Evolutionary conservation across 768 basidiomycete species (phyloP).

Genomic region (Dacryopinax spathularia): DNA sequence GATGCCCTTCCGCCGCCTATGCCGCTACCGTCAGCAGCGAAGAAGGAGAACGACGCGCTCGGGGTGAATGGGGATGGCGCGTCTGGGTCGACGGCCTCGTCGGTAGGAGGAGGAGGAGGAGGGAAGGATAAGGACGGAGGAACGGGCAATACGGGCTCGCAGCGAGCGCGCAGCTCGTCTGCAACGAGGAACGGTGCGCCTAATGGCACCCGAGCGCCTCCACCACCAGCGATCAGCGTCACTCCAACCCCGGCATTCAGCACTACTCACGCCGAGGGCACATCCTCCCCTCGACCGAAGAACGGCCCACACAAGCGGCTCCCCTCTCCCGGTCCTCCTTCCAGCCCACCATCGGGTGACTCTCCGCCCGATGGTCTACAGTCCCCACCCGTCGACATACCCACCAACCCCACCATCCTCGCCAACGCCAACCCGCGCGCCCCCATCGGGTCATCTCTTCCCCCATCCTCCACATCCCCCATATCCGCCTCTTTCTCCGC

Average conservation of each 20-base stretch:
- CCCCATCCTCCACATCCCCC: constrained; percentile 21
- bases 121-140: neutral
- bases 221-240: neutral
- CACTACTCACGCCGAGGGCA: neutral
- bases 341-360: constrained; percentile 4
- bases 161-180: neutral
- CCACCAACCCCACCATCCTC: constrained; percentile 72
- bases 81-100: neutral
- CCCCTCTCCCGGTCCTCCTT: constrained; percentile 12
- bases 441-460: constrained; percentile 9
- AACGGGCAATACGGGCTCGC: neutral
- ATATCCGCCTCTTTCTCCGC: constrained; percentile 18
- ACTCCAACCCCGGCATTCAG: neutral
- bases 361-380: constrained; percentile 5
- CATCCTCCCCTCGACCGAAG: neutral
- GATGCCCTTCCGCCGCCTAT: neutral
- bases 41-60: neutral
- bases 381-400: constrained; percentile 53
- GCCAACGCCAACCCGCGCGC: constrained; percentile 45
- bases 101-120: neutral
- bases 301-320: neutral
- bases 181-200: neutral
- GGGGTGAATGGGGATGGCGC: no score
- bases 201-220: neutral
- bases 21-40: neutral